Evolutionary conservation across 2,329 filamentous ascomycete species (phyloP), one percentile per base, ranked within the genome.

Genomic region (Fusarium newnesense): DNA sequence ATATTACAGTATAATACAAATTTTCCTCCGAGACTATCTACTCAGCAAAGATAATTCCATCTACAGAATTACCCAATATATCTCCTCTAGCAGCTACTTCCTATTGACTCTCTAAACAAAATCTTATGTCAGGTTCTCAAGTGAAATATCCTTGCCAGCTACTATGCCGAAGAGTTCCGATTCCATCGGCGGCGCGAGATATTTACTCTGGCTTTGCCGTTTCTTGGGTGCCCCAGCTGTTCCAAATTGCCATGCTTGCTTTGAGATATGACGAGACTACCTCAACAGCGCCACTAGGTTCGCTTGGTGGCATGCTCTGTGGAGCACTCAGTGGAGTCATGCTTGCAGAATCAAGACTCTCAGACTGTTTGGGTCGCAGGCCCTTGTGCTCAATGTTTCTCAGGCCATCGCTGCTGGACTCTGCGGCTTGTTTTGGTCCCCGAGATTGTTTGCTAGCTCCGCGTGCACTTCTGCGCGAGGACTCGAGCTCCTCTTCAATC

Each of bases 51-150:
- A 24, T 7, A 13, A 9, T 9, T 34, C 21, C 28, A 18, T 24
- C 47, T 10, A 34, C 32, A 11, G 28, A 24, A 49, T 18, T 34
- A 13, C 21, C 24, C 16, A 5, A 4, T 4, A 24, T 24, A 19
- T 30, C 28, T 32, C 28, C 9, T 1, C 21, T 19, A n/a, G 10
- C 28, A 32, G 21, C 15, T 30, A 9, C 15, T 24, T 15, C 47
- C 9, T 11, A 24, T 5, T 34, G 3, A 10, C 4, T 8, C 7
- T n/a, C 21, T 11, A 34, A 18, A 1, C 9, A 24, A 9, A 4
- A 5, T 12, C 21, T 7, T 15, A 5, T 15, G 21, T 34, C 8
- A 50, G 16, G 10, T 12, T 24, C 21, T 3, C 16, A 13, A 34
- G 10, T 19, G n/a, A 50, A 19, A 24, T 9, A 24, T 50, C 16